Evolutionary conservation across 768 basidiomycete species (phyloP).

Genomic region (Tylopilus plumbeoviolaceoides): DNA sequence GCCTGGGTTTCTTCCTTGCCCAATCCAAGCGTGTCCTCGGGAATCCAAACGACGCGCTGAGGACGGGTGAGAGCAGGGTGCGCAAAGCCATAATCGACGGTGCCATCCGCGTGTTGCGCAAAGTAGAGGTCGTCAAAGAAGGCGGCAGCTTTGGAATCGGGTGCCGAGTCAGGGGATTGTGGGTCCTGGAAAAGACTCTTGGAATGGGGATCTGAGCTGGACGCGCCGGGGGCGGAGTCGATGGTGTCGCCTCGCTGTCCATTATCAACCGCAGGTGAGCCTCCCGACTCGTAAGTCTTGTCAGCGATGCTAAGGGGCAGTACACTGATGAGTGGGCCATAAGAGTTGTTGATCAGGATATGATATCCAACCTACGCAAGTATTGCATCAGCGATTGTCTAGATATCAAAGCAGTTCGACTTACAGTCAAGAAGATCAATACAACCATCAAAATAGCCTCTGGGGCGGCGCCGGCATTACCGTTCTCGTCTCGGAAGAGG

Average conservation of each 20-base stretch:
- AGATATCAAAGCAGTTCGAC: constrained; percentile 19
- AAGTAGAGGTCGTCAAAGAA: constrained; percentile 20
- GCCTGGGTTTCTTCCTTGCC: constrained; percentile 56
- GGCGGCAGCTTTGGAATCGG: constrained; percentile 4
- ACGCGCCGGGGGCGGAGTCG: constrained; percentile 7
- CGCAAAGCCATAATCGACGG: constrained; percentile 64
- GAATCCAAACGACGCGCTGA: constrained; percentile 83
- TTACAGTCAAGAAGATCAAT: constrained; percentile 77
- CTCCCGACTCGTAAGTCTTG: constrained; percentile 44
- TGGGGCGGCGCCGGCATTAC: constrained; percentile 54
- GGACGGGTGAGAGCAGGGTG: constrained; percentile 78
- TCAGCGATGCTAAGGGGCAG: constrained; percentile 81
- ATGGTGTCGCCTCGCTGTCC: constrained; percentile 14
- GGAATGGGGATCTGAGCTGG: constrained; percentile 4
- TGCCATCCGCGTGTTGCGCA: constrained; percentile 24
- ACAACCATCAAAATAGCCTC: constrained; percentile 85
- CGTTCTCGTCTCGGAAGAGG: constrained; percentile 58
- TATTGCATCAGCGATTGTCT: not conserved
- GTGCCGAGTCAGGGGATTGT: constrained; percentile 1
- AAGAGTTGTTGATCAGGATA: constrained; percentile 70
- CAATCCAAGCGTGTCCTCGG: constrained; percentile 55
- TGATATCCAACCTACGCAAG: constrained; percentile 57
- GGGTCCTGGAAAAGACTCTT: not conserved
- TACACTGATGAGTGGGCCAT: constrained; percentile 67
- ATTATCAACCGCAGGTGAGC: not conserved